Evolutionary conservation across 2,329 filamentous ascomycete species (phyloP).

Genomic region (Raffaelea deltoideospora): DNA sequence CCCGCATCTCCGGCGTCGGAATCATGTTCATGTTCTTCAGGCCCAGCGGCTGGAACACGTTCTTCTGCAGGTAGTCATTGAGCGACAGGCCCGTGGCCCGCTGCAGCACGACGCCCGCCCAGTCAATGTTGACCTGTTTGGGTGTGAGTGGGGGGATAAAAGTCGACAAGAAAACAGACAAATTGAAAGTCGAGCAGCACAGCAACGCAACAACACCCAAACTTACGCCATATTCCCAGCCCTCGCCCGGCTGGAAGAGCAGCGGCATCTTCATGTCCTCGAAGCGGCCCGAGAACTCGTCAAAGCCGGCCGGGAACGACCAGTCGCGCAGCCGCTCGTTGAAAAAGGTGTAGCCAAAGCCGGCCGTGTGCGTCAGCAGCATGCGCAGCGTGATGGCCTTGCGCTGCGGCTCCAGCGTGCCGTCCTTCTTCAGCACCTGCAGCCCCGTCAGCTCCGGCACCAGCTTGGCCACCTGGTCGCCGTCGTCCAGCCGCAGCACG

Average conservation of each 20-base stretch:
- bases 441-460: constrained; percentile 32
- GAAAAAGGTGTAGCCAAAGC: constrained; percentile 38
- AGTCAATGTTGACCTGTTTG: constrained; percentile 38
- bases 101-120: constrained; percentile 30
- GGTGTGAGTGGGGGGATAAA: too few relatives aligned
- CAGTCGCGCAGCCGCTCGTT: constrained; percentile 31
- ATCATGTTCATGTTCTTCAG: constrained; percentile 33
- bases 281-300: constrained; percentile 41
- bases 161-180: too few relatives aligned
- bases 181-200: too few relatives aligned
- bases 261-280: constrained; percentile 26
- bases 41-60: constrained; percentile 28
- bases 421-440: constrained; percentile 26
- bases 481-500: constrained; percentile 30
- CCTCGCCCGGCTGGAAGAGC: constrained; percentile 27
- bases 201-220: constrained; percentile 32
- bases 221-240: constrained; percentile 33
- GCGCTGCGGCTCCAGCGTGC: constrained; percentile 26
- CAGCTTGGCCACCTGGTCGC: constrained; percentile 26
- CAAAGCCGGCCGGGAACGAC: constrained; percentile 31
- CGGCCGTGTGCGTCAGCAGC: constrained; percentile 7
- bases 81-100: constrained; percentile 23
- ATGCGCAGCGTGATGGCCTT: constrained; percentile 30
- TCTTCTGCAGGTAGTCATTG: constrained; percentile 26
- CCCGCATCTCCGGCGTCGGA: constrained; percentile 33